Evolutionary conservation across 108 stramenopile genomes (phyloP), one percentile per base, ranked within the genome.

Genomic region (Pseudonitzschia multiseries): DNA sequence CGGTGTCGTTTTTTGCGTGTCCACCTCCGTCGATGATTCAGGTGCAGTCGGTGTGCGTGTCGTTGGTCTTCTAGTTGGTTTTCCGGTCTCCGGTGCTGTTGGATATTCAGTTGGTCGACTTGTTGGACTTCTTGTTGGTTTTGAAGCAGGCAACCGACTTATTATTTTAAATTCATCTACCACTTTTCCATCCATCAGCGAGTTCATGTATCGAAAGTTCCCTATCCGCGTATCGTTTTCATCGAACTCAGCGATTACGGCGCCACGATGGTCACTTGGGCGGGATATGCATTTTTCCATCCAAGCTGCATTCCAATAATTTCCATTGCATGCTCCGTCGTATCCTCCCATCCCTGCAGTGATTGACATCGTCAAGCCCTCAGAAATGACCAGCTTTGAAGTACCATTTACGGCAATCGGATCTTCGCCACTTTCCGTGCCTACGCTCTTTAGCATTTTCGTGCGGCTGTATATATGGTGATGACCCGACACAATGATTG

Each of bases 261-360:
- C 66, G 8, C 66, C 66, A 26, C 66, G 66, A 29, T 67, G 66
- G 36, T 67, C 48, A 44, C 43, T 67, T 10, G 9, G 27, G 26
- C 46, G 46, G 42, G 66, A 14, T 28, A 67, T 29, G 28, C 66
- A 67, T 28, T n/a, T 67, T 12, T 67, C 66, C 66, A 67, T 67
- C 66, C 66, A 67, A 15, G 66, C 26, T 50, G 66, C 43, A 50
- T 67, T 50, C 27, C 28, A 0, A 22, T 67, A 67, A 26, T 8
- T 13, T 26, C 66, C 66, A 29, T 67, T 67, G 24, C 66, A 67
- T 15, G 66, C 21, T 26, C 46, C 43, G 28, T 67, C 66, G 66
- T 67, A 67, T 22, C 66, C 66, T 4, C 66, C 66, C 66, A 67
- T 67, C 8, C 66, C 66, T 29, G 61, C n/a, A 5, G 61, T 62